These are phyloP conservation scores for Isatis tinctoria DNA, from an alignment of 345 rosid species.

Conservation along the genomic window DNA sequence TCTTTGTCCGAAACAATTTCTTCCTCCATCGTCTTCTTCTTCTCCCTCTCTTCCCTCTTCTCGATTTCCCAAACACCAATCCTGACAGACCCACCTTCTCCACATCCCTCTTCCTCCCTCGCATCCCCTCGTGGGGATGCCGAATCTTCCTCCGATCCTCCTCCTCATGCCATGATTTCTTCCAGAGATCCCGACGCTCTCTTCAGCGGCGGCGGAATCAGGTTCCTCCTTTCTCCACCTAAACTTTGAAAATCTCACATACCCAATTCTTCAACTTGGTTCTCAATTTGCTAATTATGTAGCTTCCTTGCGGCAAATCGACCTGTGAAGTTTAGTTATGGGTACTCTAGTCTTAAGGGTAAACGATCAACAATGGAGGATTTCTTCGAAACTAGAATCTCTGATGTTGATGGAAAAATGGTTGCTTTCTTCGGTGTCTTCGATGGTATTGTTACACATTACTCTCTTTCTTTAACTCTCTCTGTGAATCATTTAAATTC, in stretches of 20 bases:
- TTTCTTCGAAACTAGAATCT: conserved; percentile 89
- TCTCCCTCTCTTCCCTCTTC: conserved; percentile 2
- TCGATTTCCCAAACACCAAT: conserved; percentile 12
- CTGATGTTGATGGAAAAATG: conserved; percentile 90
- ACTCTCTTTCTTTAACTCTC: background rate
- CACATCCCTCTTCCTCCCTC: conserved; percentile 17
- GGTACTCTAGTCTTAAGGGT: conserved; percentile 91
- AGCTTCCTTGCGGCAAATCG: conserved; percentile 36
- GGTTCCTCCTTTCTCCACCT: conserved; percentile 36
- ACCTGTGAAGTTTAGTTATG: conserved; percentile 89
- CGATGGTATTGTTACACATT: conserved; percentile 55
- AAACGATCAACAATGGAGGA: conserved; percentile 98
- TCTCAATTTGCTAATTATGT: no score
- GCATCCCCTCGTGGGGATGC: conserved; percentile 36
- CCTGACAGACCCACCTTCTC: conserved; percentile 30
- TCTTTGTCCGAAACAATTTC: background rate
- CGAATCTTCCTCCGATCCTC: conserved; percentile 5
- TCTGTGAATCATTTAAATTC: background rate
- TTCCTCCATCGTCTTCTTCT: conserved; percentile 3
- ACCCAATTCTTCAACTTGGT: background rate
- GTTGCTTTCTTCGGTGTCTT: conserved; percentile 98
- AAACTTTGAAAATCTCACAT: no score
- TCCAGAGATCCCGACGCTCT: conserved; percentile 55
- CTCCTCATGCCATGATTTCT: conserved; percentile 19
- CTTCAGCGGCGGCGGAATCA: conserved; percentile 88